Evolutionary conservation across 2,329 filamentous ascomycete species (phyloP).

Genomic region (Nakataea oryzae): DNA sequence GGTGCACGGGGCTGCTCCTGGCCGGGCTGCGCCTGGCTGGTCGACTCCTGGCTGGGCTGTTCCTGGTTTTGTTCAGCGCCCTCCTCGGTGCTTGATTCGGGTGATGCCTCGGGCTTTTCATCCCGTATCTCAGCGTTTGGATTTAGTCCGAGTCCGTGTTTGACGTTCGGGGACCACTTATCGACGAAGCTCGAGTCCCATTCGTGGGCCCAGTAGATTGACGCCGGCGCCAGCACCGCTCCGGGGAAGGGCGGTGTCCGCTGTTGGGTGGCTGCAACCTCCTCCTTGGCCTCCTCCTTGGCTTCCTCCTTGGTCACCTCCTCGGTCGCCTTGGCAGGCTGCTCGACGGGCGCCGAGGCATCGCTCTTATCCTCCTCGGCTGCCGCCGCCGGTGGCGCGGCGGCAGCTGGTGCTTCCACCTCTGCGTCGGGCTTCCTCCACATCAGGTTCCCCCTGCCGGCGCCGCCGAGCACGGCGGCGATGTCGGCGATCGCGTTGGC

Average conservation of each 20-base stretch:
- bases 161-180: conserved; percentile 42
- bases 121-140: not conserved
- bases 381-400: conserved; percentile 5
- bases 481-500: conserved; percentile 54
- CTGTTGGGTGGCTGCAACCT: not conserved
- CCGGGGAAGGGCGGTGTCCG: not conserved
- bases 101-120: not conserved
- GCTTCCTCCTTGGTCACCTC: conserved; percentile 2
- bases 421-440: conserved; percentile 2
- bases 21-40: too few species aligned
- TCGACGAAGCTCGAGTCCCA: conserved; percentile 34
- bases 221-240: conserved; percentile 20
- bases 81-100: not conserved
- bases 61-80: not conserved
- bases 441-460: conserved; percentile 40
- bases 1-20: not conserved
- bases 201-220: conserved; percentile 41
- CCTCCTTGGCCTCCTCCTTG: conserved; percentile 4
- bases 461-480: conserved; percentile 43
- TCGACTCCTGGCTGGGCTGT: too few species aligned
- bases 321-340: conserved; percentile 1
- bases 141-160: conserved; percentile 20
- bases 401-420: conserved; percentile 9
- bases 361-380: too few species aligned
- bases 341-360: conserved; percentile 8